Conservation (phyloP, 129 eudicot genomes). For the Chrysanthemum seticuspe region DNA sequence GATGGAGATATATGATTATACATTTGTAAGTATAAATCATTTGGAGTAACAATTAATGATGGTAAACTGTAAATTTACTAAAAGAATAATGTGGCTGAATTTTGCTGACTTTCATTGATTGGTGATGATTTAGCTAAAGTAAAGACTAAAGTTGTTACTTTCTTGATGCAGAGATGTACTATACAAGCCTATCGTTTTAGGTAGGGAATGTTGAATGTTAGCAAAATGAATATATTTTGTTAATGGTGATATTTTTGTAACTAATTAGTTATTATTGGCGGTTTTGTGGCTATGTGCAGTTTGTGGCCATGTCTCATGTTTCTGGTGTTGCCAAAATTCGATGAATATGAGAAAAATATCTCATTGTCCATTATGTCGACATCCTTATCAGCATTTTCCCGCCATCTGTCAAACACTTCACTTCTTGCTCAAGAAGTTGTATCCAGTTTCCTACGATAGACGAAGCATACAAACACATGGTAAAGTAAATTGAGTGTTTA, state of each 20-base stretch:
- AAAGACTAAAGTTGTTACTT: not conserved
- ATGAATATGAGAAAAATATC: constrained; percentile 51
- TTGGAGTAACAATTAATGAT: no score
- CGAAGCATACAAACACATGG: constrained; percentile 55
- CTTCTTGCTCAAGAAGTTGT: constrained; percentile 64
- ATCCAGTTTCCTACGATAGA: constrained; percentile 57
- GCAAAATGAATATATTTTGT: not conserved
- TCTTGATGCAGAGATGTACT: constrained; percentile 67
- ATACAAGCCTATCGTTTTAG: constrained; percentile 76
- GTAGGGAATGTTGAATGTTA: constrained; percentile 32
- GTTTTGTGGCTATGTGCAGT: constrained; percentile 38
- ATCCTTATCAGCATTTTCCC: constrained; percentile 74
- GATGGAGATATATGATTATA: no score
- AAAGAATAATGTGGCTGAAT: no score
- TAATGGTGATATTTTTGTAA: not conserved
- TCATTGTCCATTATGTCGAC: constrained; percentile 71
- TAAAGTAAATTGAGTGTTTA: constrained; percentile 20
- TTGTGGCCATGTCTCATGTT: constrained; percentile 79
- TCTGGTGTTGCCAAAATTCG: constrained; percentile 77
- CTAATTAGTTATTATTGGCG: constrained; percentile 4
- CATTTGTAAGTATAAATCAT: no score
- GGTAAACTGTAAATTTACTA: no score
- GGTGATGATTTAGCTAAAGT: constrained; percentile 25
- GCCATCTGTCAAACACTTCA: constrained; percentile 62
- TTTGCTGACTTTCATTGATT: not conserved